Evolutionary conservation across 208 protist species (phyloP), one percentile per base, ranked within the genome.

Genomic region (Endotrypanum monterogeii): DNA sequence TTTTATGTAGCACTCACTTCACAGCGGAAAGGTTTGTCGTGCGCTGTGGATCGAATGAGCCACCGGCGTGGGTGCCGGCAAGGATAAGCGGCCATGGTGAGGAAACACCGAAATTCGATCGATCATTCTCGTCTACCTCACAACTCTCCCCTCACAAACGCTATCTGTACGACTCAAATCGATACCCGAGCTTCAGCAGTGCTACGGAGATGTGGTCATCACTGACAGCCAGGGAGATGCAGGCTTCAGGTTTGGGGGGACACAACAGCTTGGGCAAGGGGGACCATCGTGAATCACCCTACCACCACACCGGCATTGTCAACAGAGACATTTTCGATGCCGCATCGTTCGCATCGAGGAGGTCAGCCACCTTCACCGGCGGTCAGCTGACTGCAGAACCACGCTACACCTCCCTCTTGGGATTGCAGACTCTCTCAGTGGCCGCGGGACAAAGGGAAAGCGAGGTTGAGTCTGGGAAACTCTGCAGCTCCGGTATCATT

Each of bases 1-100:
- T 84, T 30, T 57, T 73, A 18, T 65, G 57, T 51, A 68, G 67
- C 55, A 58, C 62, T 28, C 61, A 74, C 67, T 76, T 80, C 37
- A 23, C 50, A 7, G 80, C 80, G 2, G 72, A 78, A 66, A 63
- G 80, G 30, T 71, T 78, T 35, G 37, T 80, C 20, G 80, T 84
- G 61, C 80, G 80, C 1, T 71, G 73, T 28, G 76, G 80, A 35
- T 48, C 50, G 58, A 67, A 39, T 56, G 76, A 73, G 30, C 63
- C 62, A 20, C 76, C 76, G 0, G 66, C 66, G 55, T 80, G 76
- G 76, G 46, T 50, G 2, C 62, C 62, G 57, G 35, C 11, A 6
- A 18, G 18, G 16, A 41, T 35, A 62, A 35, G 41, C 12, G 57
- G 20, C 30, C 16, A 32, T 20, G 14, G 57, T 12, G 57, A 9